A percentile compares a stretch with the other conserved stretches of the same genome.
Conservation (phyloP, 1,284 basidiomycete species). For the Pseudozyma sp. region DNA sequence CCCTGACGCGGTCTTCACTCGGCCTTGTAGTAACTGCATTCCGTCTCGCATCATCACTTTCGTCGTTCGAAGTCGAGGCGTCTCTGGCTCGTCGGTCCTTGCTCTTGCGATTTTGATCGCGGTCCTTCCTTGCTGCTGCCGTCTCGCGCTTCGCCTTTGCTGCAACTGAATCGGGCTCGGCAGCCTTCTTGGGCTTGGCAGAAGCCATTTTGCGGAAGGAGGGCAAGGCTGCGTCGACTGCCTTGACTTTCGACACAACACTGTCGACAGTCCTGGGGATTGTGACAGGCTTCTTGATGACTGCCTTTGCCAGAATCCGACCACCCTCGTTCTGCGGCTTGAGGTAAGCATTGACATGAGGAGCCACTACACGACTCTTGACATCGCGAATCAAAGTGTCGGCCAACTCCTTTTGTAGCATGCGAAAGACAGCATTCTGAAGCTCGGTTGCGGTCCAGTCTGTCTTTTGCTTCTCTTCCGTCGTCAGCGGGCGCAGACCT, state of each 20-base stretch:
- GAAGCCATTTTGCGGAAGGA: conserved; percentile 45
- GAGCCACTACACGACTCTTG: conserved; percentile 75
- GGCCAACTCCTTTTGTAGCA: conserved; percentile 77
- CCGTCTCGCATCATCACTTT: conserved; percentile 12
- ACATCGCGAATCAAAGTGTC: conserved; percentile 78
- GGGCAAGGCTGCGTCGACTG: conserved; percentile 33
- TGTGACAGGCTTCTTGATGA: conserved; percentile 20
- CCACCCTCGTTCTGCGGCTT: conserved; percentile 71
- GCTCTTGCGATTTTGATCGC: conserved; percentile 4
- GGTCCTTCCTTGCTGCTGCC: conserved; percentile 4
- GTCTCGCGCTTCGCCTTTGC: conserved; percentile 15
- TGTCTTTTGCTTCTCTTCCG: conserved; percentile 69
- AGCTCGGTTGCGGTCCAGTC: conserved; percentile 76
- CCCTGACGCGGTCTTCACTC: not conserved
- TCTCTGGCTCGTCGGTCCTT: conserved; percentile 9
- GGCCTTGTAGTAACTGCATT: not conserved
- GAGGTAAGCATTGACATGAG: conserved; percentile 75
- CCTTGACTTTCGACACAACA: not conserved
- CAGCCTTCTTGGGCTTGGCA: conserved; percentile 15
- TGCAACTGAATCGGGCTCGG: not conserved
- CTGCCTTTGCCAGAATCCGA: conserved; percentile 32
- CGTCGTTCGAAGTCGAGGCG: conserved; percentile 19
- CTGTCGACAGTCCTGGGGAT: not conserved
- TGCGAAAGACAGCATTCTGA: conserved; percentile 75
- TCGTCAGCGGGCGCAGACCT: conserved; percentile 28